Evolutionary conservation across 1,284 basidiomycete species (phyloP).

Genomic region (Ganoderma multipileum): DNA sequence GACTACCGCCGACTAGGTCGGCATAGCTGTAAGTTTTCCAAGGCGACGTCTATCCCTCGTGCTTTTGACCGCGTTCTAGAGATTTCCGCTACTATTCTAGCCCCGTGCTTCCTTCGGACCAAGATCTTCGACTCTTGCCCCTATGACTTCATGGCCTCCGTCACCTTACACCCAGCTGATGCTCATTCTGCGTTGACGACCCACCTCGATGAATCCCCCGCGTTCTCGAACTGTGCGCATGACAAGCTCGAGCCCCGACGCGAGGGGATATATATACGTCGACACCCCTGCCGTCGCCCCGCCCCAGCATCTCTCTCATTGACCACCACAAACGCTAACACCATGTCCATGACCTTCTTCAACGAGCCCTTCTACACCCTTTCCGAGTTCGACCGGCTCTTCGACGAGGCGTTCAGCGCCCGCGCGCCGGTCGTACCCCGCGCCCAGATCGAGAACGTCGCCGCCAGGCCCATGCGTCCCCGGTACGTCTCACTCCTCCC

Average conservation of each 20-base stretch:
- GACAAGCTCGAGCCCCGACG: neutral
- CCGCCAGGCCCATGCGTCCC: slow-evolving; percentile 30
- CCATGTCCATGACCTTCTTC: slow-evolving; percentile 44
- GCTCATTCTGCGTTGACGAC: neutral
- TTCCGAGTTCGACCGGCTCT: slow-evolving; percentile 51
- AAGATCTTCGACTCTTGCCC: neutral
- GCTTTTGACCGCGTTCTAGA: neutral
- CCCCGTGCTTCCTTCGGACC: neutral
- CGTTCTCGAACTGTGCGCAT: slow-evolving; percentile 3
- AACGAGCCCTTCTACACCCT: slow-evolving; percentile 29
- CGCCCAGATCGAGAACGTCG: slow-evolving; percentile 13
- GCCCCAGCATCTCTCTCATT: neutral
- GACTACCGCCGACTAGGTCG: no score
- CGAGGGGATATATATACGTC: slow-evolving; percentile 1
- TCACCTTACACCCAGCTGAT: neutral
- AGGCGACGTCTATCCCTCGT: neutral
- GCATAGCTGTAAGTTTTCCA: neutral
- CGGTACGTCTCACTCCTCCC: slow-evolving; percentile 28
- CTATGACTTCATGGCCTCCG: neutral
- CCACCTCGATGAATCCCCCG: neutral
- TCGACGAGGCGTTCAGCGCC: slow-evolving; percentile 49
- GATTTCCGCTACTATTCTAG: neutral
- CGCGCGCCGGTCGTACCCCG: slow-evolving; percentile 20
- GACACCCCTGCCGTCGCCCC: neutral
- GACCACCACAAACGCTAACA: neutral